Percentiles rank a stretch among this genome's conserved stretches.
Conservation (phyloP, 768 basidiomycete genomes). For the Lentinula raphanica region DNA sequence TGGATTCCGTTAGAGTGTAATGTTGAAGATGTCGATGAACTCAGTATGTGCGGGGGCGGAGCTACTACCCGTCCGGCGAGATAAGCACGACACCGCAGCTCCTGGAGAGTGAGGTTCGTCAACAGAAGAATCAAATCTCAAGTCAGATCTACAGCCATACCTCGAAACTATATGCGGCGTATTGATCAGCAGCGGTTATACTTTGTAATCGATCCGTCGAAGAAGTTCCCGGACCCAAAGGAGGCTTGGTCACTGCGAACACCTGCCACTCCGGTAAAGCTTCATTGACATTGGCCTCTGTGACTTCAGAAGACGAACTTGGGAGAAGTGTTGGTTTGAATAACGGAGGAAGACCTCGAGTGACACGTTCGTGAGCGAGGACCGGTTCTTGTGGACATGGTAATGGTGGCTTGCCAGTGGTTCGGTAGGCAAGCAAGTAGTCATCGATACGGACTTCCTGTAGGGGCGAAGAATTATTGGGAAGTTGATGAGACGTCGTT, state of each 20-base stretch:
- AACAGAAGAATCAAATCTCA: conserved; percentile 1
- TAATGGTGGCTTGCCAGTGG: conserved; percentile 41
- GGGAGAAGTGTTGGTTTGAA: conserved; percentile 37
- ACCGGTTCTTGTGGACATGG: conserved; percentile 45
- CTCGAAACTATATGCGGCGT: conserved; percentile 34
- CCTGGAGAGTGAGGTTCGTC: conserved; percentile 24
- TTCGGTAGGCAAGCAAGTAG: conserved; percentile 44
- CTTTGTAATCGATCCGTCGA: conserved; percentile 28
- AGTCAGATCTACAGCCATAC: conserved; percentile 20
- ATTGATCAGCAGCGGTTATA: conserved; percentile 33
- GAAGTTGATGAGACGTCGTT: neutral
- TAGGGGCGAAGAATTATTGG: neutral
- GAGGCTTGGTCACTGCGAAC: conserved; percentile 16
- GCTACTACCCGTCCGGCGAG: conserved; percentile 28
- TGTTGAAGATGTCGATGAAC: conserved; percentile 5
- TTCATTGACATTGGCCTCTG: conserved; percentile 15
- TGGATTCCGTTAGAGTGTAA: neutral
- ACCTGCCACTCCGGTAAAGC: conserved; percentile 22
- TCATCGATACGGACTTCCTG: conserved; percentile 55
- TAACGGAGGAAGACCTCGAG: conserved; percentile 43
- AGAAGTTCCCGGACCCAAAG: conserved; percentile 16
- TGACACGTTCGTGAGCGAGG: conserved; percentile 35
- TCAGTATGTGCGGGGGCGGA: conserved; percentile 22
- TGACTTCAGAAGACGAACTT: neutral
- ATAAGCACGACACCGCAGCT: conserved; percentile 40